Evolutionary conservation across 768 basidiomycete species (phyloP).

Genomic region (Termitomyces titanicus): DNA sequence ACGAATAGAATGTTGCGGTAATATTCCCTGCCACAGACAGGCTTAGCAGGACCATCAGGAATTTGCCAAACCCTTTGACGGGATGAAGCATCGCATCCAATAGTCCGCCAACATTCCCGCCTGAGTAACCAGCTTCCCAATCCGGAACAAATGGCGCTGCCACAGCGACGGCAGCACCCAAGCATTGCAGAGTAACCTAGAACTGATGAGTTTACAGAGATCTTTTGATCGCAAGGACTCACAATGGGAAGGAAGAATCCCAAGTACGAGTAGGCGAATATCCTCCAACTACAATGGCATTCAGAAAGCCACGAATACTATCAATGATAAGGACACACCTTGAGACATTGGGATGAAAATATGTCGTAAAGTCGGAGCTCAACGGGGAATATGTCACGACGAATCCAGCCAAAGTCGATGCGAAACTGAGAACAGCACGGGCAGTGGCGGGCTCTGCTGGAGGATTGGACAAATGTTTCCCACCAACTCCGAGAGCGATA

Average conservation of each 20-base stretch:
- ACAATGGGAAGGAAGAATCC: conserved; percentile 64
- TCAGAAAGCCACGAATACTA: neutral
- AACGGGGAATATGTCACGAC: conserved; percentile 59
- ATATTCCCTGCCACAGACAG: conserved; percentile 82
- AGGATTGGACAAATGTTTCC: conserved; percentile 56
- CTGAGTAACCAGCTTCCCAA: conserved; percentile 58
- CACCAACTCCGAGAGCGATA: conserved; percentile 70
- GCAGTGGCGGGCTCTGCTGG: conserved; percentile 53
- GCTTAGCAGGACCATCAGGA: conserved; percentile 76
- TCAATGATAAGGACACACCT: conserved; percentile 32
- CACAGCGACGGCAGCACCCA: conserved; percentile 65
- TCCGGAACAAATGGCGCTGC: conserved; percentile 51
- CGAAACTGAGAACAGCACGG: conserved; percentile 56
- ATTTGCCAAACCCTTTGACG: conserved; percentile 68
- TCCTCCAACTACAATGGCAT: conserved; percentile 44
- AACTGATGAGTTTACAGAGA: neutral
- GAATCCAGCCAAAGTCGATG: conserved; percentile 69
- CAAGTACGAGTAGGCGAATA: conserved; percentile 67
- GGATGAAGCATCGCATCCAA: conserved; percentile 71
- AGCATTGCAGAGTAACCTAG: conserved; percentile 39
- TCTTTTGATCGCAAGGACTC: conserved; percentile 4
- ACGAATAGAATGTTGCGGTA: conserved; percentile 79
- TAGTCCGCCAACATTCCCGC: conserved; percentile 66
- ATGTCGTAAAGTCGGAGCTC: conserved; percentile 73
- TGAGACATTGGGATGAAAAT: conserved; percentile 55